Percentiles rank a stretch among this genome's conserved stretches.
phyloP scores from a whole-genome alignment of 2,329 filamentous ascomycete genomes.

The Atkinsonella hypoxylon region DNA sequence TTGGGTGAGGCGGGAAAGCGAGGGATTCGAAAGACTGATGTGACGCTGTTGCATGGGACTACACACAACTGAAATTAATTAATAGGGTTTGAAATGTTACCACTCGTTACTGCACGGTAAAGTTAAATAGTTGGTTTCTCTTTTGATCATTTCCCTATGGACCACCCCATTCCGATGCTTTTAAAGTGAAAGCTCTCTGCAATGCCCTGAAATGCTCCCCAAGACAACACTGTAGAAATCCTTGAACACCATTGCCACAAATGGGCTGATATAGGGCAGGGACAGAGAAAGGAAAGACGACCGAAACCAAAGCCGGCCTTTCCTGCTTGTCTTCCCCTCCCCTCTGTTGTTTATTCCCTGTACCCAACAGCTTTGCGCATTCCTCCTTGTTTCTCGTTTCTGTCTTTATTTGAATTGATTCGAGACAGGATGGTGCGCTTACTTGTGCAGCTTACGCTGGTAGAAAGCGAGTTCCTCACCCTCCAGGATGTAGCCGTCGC shows the following conservation, averaged over 20 bases:
- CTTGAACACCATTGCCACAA: slow-evolving; percentile 1
- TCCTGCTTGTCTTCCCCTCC: neutral
- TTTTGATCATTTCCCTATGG: slow-evolving; percentile 2
- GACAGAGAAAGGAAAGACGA: neutral
- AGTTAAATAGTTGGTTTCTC: neutral
- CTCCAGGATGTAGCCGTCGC: slow-evolving; percentile 96
- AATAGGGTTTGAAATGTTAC: neutral
- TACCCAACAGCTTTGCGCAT: neutral
- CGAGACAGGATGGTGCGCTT: slow-evolving; percentile 29
- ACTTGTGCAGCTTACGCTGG: slow-evolving; percentile 99
- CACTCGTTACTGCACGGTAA: neutral
- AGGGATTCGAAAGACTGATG: too few species aligned
- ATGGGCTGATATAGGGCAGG: neutral
- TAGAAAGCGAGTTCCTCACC: slow-evolving; percentile 99
- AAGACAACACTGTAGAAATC: slow-evolving; percentile 1
- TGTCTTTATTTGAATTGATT: neutral
- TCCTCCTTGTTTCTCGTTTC: slow-evolving; percentile 1
- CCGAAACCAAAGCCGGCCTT: neutral
- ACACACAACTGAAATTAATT: neutral
- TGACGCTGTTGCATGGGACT: too few species aligned
- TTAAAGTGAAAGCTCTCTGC: neutral
- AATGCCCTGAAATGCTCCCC: slow-evolving; percentile 2
- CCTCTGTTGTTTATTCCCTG: neutral
- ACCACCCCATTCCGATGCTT: slow-evolving; percentile 1
- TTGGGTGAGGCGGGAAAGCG: too few species aligned